Evolutionary conservation across 257 asterid genomes (phyloP).

Genomic region (Nicotiana tomentosiformis): DNA sequence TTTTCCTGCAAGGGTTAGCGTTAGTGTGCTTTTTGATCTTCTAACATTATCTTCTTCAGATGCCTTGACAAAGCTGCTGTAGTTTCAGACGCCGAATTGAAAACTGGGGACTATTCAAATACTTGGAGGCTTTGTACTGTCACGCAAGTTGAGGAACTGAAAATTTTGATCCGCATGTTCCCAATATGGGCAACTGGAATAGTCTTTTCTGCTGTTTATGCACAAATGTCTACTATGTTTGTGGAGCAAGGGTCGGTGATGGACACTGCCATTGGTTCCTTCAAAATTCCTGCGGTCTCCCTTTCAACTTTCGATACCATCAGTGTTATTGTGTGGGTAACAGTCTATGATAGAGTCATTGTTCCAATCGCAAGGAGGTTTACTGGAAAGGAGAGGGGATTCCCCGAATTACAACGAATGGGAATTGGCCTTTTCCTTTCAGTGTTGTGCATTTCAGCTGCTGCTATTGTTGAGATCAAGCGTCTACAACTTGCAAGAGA

Average conservation of each 20-base stretch:
- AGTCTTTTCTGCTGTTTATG: slow-evolving; percentile 75
- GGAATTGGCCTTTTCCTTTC: slow-evolving; percentile 82
- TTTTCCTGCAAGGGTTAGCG: neutral
- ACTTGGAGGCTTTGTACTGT: slow-evolving; percentile 86
- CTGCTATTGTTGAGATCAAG: slow-evolving; percentile 64
- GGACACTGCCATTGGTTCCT: slow-evolving; percentile 80
- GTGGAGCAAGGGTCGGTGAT: slow-evolving; percentile 92
- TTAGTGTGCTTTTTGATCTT: neutral
- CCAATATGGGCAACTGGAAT: slow-evolving; percentile 97
- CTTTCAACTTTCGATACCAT: slow-evolving; percentile 75
- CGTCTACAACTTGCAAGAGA: slow-evolving; percentile 48
- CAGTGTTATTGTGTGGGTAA: slow-evolving; percentile 84
- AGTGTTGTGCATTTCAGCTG: slow-evolving; percentile 70
- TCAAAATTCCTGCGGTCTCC: slow-evolving; percentile 82
- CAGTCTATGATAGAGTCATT: slow-evolving; percentile 66
- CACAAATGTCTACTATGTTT: slow-evolving; percentile 89
- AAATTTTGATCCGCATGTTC: slow-evolving; percentile 82
- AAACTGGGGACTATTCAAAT: slow-evolving; percentile 49
- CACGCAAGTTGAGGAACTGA: slow-evolving; percentile 83
- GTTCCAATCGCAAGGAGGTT: slow-evolving; percentile 66
- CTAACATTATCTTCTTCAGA: slow-evolving; percentile 29
- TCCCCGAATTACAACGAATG: slow-evolving; percentile 75
- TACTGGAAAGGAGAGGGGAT: slow-evolving; percentile 67
- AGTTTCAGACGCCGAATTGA: slow-evolving; percentile 39
- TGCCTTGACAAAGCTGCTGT: slow-evolving; percentile 90